phyloP scores from a whole-genome alignment of 352 stramenopile species.

The Phytophthora meadii region DNA sequence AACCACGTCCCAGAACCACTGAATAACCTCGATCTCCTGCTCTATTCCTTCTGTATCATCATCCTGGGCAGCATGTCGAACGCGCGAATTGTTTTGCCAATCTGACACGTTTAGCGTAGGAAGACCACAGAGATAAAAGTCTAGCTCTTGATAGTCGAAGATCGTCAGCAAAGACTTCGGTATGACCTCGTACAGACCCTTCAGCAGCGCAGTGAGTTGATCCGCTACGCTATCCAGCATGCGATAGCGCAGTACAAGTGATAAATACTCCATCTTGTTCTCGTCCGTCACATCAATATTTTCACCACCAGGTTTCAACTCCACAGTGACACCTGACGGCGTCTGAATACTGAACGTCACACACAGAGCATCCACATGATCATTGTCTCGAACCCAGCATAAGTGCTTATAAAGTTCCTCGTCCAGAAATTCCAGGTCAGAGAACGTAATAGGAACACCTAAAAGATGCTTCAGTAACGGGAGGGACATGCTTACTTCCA shows the following conservation, averaged over 20 bases:
- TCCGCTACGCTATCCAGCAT: constrained; percentile 91
- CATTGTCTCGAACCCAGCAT: constrained; percentile 79
- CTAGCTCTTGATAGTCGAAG: constrained; percentile 96
- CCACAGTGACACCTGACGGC: constrained; percentile 71
- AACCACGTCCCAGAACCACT: constrained; percentile 94
- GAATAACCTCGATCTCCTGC: constrained; percentile 68
- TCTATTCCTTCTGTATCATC: constrained; percentile 60
- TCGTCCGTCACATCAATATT: constrained; percentile 94
- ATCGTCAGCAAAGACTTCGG: constrained; percentile 88
- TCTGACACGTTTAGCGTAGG: constrained; percentile 88
- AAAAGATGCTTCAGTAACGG: constrained; percentile 87
- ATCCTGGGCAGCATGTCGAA: constrained; percentile 53
- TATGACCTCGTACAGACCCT: constrained; percentile 94
- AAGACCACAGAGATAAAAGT: constrained; percentile 93
- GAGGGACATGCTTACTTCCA: constrained; percentile 97
- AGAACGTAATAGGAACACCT: constrained; percentile 86
- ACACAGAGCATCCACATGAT: constrained; percentile 70
- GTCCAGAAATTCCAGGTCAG: constrained; percentile 84
- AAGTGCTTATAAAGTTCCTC: constrained; percentile 82
- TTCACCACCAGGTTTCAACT: constrained; percentile 91
- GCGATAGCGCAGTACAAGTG: constrained; percentile 92
- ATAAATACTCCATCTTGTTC: constrained; percentile 96
- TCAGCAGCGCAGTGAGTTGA: constrained; percentile 92
- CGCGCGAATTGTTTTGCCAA: constrained; percentile 82
- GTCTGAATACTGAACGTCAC: constrained; percentile 79